Evolutionary conservation across 495 filamentous ascomycete genomes (phyloP), one percentile per base, ranked within the genome.

Genomic region (Apodospora peruviana): DNA sequence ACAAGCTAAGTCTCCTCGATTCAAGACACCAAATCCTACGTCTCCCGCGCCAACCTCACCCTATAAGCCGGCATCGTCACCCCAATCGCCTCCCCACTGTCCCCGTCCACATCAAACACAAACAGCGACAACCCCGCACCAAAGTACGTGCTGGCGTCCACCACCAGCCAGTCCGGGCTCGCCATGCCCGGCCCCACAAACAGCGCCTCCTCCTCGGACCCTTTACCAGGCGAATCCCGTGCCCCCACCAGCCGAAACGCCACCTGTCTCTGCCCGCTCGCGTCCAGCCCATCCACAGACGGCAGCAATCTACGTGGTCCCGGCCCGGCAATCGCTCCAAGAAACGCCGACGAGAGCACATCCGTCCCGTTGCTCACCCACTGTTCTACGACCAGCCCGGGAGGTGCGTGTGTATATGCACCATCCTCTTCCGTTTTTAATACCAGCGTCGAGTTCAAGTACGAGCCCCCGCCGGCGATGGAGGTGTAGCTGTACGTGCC

Each of bases 361-460:
- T 67, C 51, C 25, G 65, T 69, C 16, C 70, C 65, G 43, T 74
- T 67, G 39, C 62, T 69, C 21, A 71, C 53, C 59, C 63, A 71
- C 5, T 45, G 36, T 14, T 57, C 40, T 22, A 74, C 53, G 2
- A 55, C 51, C 17, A 74, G 48, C 5, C 66, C 69, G 7, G n/a
- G n/a, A n/a, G 27, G 27, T 32, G 27, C 14, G 27, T 32, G 27
- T 32, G 27, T 32, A 32, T 55, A 53, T 4, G 54, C 56, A 3
- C 18, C 46, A 7, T 58, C 20, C n/a, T 60, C 7, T n/a, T 40
- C 62, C 18, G 53, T 40, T 34, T 46, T 25, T 27, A 73, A 37
- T 2, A 63, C 61, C 27, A 70, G 27, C 5, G 64, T 53, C n/a
- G 64, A 62, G 35, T 69, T 66, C 14, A 65, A 32, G 27, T 32